These are phyloP conservation scores for Calonectria naviculata DNA, from an alignment of 2,329 filamentous ascomycete genomes.

Conservation along the genomic window DNA sequence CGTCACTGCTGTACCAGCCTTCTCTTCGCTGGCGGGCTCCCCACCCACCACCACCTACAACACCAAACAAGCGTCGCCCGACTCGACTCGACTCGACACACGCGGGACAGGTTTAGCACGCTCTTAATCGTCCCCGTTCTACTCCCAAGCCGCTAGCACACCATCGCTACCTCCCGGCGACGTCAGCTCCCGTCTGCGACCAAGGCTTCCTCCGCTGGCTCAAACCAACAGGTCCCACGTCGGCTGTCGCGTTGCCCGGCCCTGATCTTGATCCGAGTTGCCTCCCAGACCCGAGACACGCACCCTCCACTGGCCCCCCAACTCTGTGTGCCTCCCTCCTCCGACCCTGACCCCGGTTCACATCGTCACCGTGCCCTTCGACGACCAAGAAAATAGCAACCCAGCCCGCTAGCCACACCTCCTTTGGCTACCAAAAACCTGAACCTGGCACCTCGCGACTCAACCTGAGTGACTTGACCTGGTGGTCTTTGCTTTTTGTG, in stretches of 20 bases:
- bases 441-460: constrained; percentile 34
- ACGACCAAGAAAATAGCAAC: constrained; percentile 25
- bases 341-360: constrained; percentile 28
- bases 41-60: constrained; percentile 5
- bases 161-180: constrained; percentile 21
- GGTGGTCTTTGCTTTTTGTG: constrained; percentile 40
- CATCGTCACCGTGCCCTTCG: constrained; percentile 39
- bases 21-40: not conserved
- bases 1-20: not conserved
- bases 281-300: constrained; percentile 11
- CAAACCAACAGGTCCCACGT: constrained; percentile 26
- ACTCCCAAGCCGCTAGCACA: constrained; percentile 28
- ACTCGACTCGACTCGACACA: not conserved
- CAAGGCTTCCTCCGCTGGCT: constrained; percentile 13
- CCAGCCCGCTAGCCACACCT: constrained; percentile 28
- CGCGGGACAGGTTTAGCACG: not conserved
- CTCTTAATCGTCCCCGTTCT: constrained; percentile 11
- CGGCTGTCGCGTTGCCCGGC: constrained; percentile 28
- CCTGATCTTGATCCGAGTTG: constrained; percentile 38
- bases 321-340: constrained; percentile 11
- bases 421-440: constrained; percentile 27
- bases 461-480: constrained; percentile 11
- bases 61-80: constrained; percentile 18
- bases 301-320: constrained; percentile 8
- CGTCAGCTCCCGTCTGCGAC: constrained; percentile 22